A percentile compares a stretch with the other conserved stretches of the same genome.
phyloP scores from a whole-genome alignment of 176 grass and related monocot genomes.

The Oryza officinalis region DNA sequence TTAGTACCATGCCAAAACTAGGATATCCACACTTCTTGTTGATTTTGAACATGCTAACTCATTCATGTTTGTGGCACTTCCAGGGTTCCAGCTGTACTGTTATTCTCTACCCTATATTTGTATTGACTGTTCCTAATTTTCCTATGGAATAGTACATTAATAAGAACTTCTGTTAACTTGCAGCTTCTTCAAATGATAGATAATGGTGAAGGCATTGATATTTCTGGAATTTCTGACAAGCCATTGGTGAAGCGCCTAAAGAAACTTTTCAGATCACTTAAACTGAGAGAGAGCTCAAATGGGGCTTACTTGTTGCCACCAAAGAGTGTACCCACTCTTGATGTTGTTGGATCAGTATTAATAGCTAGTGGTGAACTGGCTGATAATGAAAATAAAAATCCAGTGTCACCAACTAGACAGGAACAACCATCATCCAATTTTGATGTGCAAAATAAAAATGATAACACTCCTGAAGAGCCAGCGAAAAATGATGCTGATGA shows the following conservation, averaged over 20 bases:
- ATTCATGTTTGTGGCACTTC: background rate
- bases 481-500: conserved; percentile 37
- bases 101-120: background rate
- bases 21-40: background rate
- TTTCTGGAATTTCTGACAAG: conserved; percentile 78
- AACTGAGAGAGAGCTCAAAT: conserved; percentile 61
- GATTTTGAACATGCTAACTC: background rate
- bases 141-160: background rate
- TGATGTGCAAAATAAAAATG: conserved; percentile 42
- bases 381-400: conserved; percentile 30
- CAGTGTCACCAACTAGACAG: conserved; percentile 20
- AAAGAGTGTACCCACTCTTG: conserved; percentile 63
- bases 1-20: background rate
- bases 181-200: conserved; percentile 99
- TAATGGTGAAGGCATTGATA: conserved; percentile 85
- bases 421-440: conserved; percentile 37
- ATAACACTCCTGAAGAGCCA: conserved; percentile 18
- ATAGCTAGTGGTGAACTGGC: conserved; percentile 19
- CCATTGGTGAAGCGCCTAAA: conserved; percentile 68
- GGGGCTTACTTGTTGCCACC: conserved; percentile 70
- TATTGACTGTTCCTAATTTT: background rate
- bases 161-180: conserved; percentile 27
- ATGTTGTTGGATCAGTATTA: conserved; percentile 61
- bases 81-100: background rate
- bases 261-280: conserved; percentile 83